Conservation (phyloP, 1,284 basidiomycete species). For the Ustilago xerochloae region DNA sequence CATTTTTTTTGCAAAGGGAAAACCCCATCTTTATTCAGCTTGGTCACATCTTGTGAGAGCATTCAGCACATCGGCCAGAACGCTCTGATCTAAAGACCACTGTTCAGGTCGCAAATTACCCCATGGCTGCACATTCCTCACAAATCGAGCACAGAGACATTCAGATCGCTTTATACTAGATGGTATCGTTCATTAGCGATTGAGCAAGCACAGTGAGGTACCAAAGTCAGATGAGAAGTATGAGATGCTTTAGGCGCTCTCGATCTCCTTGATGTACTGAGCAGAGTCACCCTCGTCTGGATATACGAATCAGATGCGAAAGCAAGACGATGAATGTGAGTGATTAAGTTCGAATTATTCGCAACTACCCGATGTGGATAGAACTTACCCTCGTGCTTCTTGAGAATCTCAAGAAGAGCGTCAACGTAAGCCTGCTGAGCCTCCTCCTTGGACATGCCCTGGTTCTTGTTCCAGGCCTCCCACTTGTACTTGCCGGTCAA, state of each 20-base stretch:
- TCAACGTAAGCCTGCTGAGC: conserved; percentile 64
- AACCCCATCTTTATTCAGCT: no score
- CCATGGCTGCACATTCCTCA: no score
- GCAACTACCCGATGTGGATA: not conserved
- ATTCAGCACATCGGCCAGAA: no score
- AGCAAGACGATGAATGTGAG: no score
- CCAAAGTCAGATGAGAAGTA: no score
- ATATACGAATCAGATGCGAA: not conserved
- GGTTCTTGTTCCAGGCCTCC: conserved; percentile 65
- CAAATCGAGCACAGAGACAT: no score
- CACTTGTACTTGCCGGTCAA: conserved; percentile 66
- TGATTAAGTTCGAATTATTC: not conserved
- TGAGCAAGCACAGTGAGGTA: no score
- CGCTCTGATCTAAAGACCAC: no score
- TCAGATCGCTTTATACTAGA: no score
- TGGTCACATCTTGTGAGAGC: no score
- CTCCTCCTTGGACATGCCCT: conserved; percentile 58
- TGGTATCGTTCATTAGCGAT: no score
- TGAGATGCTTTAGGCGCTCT: conserved; percentile 43
- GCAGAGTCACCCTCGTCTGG: conserved; percentile 55
- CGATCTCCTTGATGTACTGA: conserved; percentile 56
- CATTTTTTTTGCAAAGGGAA: not conserved
- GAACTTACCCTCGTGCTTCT: conserved; percentile 58
- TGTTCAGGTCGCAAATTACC: no score
- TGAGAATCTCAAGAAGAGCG: conserved; percentile 53